Evolutionary conservation across 257 asterid genomes (phyloP), one percentile per base, ranked within the genome.

Genomic region (Solanum neorickii): DNA sequence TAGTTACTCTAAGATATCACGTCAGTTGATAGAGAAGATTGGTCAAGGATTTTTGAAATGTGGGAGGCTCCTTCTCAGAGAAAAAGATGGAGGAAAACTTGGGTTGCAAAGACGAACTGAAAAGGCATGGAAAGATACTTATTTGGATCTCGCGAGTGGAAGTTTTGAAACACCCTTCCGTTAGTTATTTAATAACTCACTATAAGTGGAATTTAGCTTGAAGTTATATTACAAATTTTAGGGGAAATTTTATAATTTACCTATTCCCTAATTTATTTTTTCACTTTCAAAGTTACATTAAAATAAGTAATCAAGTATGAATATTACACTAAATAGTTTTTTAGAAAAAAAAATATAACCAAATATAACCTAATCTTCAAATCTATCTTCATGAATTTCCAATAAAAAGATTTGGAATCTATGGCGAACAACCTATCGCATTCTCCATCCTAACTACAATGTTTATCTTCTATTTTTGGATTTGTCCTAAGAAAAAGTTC

Each of bases 201-300:
- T 87, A 89, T 80, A 92, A 93, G 83, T 93, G 94, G 91, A 93
- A 93, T 84, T 93, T 94, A 65, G 23, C 91, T 2, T 91, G 1
- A 56, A 18, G 65, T 56, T 56, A 10, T 18, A 18, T 56, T 56
- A 6, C 62, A 52, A 52, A 52, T 52, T 52, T 49, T 3, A 33
- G 7, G 21, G 21, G 3, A 42, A 46, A 12, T 4, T 46, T 49
- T 49, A 49, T 15, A 15, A 15, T 49, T 49, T 49, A 49, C 9
- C 21, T 18, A 5, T 56, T 56, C 5, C 3, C 65, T 18, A 18
- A 7, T 56, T 56, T n/a, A 56, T 56, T 7, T 1, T 52, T 56
- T 7, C 65, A 56, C n/a, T 56, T 56, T 18, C n/a, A 56, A 56
- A 56, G n/a, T 56, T 56, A 18, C n/a, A 18, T 56, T 56, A 56